Evolutionary conservation across 148 eudicot species (phyloP).

Genomic region (Vaccinium vitisidaea): DNA sequence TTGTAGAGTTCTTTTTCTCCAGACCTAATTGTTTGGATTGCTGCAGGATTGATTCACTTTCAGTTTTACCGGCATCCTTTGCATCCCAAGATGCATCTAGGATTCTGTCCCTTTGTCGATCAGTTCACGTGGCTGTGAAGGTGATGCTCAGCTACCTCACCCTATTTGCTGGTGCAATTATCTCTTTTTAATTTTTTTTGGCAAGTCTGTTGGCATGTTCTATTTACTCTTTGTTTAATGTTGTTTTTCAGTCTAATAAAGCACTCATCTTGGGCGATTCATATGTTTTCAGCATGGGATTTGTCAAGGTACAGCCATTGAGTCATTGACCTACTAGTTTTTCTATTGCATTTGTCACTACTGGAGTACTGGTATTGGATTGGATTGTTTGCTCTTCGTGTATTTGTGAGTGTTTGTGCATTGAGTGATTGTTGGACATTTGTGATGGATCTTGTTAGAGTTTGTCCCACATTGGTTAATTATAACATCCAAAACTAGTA

Average conservation of each 20-base stretch:
- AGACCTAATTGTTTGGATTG: conserved; percentile 20
- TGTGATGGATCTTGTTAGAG: background rate
- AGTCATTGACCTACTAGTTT: background rate
- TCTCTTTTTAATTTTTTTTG: background rate
- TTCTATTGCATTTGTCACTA: background rate
- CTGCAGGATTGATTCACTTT: conserved; percentile 88
- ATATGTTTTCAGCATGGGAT: conserved; percentile 68
- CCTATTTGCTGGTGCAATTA: background rate
- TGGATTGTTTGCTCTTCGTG: background rate
- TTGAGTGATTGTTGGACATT: background rate
- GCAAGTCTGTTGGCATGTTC: conserved; percentile 9
- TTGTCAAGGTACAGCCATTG: conserved; percentile 67
- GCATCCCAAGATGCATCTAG: conserved; percentile 83
- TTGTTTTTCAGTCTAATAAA: conserved; percentile 62
- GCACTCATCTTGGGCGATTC: conserved; percentile 85
- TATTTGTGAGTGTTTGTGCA: background rate
- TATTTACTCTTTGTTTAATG: conserved; percentile 16
- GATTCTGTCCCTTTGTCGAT: conserved; percentile 73
- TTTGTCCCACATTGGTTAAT: too few species aligned
- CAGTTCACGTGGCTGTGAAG: conserved; percentile 80
- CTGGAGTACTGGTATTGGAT: background rate
- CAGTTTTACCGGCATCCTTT: conserved; percentile 76
- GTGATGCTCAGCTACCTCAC: conserved; percentile 28
- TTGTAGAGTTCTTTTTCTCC: background rate
- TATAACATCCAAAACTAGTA: too few species aligned